phyloP scores from a whole-genome alignment of 1,284 basidiomycete genomes.

The Agaricales sp. region DNA sequence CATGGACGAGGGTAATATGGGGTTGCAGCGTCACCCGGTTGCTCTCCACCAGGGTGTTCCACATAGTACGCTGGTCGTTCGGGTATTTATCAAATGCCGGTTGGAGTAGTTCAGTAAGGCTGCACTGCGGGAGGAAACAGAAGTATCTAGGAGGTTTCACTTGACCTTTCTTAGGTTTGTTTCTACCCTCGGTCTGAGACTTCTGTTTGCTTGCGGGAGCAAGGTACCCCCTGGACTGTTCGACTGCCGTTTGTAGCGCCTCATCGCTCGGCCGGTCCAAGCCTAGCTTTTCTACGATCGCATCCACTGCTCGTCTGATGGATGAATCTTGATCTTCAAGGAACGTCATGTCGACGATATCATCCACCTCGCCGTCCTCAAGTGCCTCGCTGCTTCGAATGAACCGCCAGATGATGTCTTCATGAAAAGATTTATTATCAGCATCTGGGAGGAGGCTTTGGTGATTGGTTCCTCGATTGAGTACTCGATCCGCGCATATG shows the following conservation, averaged over 20 bases:
- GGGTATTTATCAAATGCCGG: constrained; percentile 20
- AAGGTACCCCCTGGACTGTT: constrained; percentile 41
- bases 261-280: constrained; percentile 45
- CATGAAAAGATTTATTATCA: constrained; percentile 43
- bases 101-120: constrained; percentile 42
- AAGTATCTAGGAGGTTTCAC: constrained; percentile 52
- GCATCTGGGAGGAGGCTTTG: constrained; percentile 66
- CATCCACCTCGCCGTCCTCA: constrained; percentile 50
- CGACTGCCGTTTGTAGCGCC: constrained; percentile 50
- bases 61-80: constrained; percentile 32
- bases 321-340: constrained; percentile 35
- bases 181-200: constrained; percentile 25
- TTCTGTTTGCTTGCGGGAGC: not conserved
- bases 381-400: constrained; percentile 61
- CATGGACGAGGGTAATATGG: constrained; percentile 85
- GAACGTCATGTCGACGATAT: constrained; percentile 56
- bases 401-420: constrained; percentile 78
- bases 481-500: constrained; percentile 69
- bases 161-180: constrained; percentile 19
- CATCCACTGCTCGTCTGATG: constrained; percentile 51
- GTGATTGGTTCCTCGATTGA: constrained; percentile 72
- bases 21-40: constrained; percentile 53
- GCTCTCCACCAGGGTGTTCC: constrained; percentile 33
- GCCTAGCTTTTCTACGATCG: constrained; percentile 38
- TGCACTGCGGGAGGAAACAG: constrained; percentile 66